Conservation (phyloP, 345 rosid species). For the Trapa bicornis region DNA sequence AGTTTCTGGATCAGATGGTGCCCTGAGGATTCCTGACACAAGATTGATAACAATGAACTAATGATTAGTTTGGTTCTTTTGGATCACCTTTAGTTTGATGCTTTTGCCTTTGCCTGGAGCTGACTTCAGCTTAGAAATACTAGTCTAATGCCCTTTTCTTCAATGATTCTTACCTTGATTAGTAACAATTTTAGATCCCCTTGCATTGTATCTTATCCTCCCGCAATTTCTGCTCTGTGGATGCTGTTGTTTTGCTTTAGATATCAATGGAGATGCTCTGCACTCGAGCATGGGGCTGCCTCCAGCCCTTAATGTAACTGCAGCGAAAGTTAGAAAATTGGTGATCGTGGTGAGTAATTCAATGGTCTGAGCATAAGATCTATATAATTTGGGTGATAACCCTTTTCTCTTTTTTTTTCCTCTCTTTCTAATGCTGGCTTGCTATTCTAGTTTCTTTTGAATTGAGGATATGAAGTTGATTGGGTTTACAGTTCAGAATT, state of each 20-base stretch:
- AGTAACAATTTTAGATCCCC: not conserved
- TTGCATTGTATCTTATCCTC: not conserved
- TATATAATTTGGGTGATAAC: not conserved
- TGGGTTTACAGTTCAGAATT: not conserved
- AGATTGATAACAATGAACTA: not conserved
- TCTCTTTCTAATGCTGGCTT: not conserved
- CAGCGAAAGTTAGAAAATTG: conserved; percentile 79
- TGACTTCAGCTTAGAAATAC: not conserved
- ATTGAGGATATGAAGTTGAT: not conserved
- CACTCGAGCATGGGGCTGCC: conserved; percentile 99
- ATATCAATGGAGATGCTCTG: conserved; percentile 90
- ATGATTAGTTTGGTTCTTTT: not conserved
- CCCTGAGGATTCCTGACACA: not conserved
- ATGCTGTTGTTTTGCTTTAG: conserved; percentile 19
- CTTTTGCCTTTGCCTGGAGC: not conserved
- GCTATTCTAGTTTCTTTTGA: not conserved
- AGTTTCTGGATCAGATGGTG: not conserved
- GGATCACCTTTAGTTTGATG: not conserved
- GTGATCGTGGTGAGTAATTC: conserved; percentile 55
- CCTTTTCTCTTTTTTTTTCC: not conserved
- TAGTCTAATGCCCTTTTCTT: not conserved
- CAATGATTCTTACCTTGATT: not conserved
- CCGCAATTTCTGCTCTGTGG: not conserved
- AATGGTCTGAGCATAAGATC: not conserved
- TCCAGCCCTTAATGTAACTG: conserved; percentile 73